These are phyloP conservation scores for Carnegiea gigantea DNA, from an alignment of 179 eudicot genomes.

Conservation along the genomic window DNA sequence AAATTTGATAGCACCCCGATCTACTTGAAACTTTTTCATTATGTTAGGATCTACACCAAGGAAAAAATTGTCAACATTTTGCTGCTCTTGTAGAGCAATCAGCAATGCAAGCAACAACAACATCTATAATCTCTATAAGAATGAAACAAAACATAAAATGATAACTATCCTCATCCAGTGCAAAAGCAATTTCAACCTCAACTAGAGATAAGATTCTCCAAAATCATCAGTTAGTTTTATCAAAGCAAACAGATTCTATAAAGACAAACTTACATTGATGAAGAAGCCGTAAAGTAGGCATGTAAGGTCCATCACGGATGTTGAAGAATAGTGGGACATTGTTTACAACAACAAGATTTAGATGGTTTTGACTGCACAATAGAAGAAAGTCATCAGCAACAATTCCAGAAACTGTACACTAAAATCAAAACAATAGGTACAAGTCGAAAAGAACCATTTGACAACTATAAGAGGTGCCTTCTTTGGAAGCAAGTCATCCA, in stretches of 20 bases:
- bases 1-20: conserved; percentile 92
- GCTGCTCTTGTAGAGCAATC: background rate
- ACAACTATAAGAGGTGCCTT: conserved; percentile 91
- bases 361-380: conserved; percentile 81
- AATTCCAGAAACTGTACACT: background rate
- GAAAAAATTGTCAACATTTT: background rate
- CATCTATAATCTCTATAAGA: background rate
- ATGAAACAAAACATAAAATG: background rate
- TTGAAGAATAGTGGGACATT: conserved; percentile 91
- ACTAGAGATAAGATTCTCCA: background rate
- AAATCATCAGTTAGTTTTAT: background rate
- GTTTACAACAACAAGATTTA: conserved; percentile 90
- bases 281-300: conserved; percentile 96
- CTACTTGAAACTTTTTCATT: conserved; percentile 95
- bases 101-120: background rate
- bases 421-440: background rate
- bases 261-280: conserved; percentile 71
- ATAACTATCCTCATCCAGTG: background rate
- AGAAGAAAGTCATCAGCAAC: conserved; percentile 12
- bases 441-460: conserved; percentile 59
- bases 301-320: conserved; percentile 96
- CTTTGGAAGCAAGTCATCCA: conserved; percentile 95
- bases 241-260: background rate
- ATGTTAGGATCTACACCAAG: conserved; percentile 76
- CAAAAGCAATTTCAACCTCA: background rate